A percentile compares a stretch with the other conserved stretches of the same genome.
Evolutionary conservation across 495 filamentous ascomycete species (phyloP).

Genomic region (Podospora didyma): DNA sequence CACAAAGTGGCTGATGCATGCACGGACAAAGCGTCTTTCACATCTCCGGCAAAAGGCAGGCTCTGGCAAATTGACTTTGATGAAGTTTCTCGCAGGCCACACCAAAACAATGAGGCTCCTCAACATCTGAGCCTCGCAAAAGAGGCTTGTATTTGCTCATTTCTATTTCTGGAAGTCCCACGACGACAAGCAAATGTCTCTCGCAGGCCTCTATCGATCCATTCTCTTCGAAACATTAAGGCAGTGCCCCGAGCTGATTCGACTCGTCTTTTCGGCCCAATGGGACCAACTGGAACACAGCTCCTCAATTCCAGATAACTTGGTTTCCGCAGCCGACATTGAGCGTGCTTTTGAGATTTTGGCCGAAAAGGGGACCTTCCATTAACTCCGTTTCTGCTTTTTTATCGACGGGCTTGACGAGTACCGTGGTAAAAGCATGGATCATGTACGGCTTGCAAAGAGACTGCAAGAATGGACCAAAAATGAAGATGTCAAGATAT

Average conservation of each 20-base stretch:
- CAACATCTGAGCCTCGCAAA: background rate
- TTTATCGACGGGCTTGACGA: constrained; percentile 51
- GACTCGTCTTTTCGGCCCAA: constrained; percentile 11
- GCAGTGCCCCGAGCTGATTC: constrained; percentile 29
- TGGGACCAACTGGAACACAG: background rate
- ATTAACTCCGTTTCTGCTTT: constrained; percentile 29
- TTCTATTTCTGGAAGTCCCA: constrained; percentile 13
- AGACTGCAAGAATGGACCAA: constrained; percentile 2
- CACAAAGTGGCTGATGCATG: too few relatives aligned
- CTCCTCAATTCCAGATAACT: background rate
- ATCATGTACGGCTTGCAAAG: constrained; percentile 1
- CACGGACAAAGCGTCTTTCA: too few relatives aligned
- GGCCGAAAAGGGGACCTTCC: background rate
- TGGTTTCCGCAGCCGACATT: background rate
- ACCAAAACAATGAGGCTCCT: background rate
- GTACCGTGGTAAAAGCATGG: constrained; percentile 21
- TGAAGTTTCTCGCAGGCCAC: constrained; percentile 18
- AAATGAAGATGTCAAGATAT: constrained; percentile 10
- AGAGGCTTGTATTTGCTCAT: constrained; percentile 5
- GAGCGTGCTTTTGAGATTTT: constrained; percentile 1
- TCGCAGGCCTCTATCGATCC: constrained; percentile 36
- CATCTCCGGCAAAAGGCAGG: constrained; percentile 12
- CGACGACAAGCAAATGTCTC: constrained; percentile 31
- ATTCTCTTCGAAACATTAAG: constrained; percentile 37
- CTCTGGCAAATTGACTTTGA: constrained; percentile 15